Conservation (phyloP, 306 rosid genomes). For the Cucumis cinereus region DNA sequence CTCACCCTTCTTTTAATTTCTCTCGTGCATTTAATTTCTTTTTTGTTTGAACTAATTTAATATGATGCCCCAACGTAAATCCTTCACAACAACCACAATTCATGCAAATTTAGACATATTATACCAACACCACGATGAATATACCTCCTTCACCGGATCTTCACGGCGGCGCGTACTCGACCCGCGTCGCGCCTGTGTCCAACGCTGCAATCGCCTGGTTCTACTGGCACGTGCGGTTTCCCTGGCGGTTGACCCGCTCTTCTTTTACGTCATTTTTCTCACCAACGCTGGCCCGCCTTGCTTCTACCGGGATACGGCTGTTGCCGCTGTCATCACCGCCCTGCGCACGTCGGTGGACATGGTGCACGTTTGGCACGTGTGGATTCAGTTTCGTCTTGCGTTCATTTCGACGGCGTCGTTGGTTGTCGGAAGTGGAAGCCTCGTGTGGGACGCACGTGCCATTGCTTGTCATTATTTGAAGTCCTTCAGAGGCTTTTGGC, state of each 20-base stretch:
- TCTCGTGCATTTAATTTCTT: neutral
- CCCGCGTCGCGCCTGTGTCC: conserved; percentile 74
- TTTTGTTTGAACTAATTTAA: neutral
- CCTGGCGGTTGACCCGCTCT: conserved; percentile 75
- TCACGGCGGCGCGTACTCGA: conserved; percentile 42
- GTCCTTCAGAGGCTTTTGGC: conserved; percentile 74
- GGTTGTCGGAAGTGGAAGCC: conserved; percentile 91
- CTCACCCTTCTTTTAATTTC: no score
- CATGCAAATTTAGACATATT: neutral
- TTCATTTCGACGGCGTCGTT: conserved; percentile 79
- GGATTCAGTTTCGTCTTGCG: conserved; percentile 78
- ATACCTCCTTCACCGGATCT: neutral
- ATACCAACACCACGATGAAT: conserved; percentile 1
- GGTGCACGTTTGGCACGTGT: conserved; percentile 61
- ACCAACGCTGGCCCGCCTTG: conserved; percentile 76
- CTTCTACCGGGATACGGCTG: conserved; percentile 65
- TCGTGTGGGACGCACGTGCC: conserved; percentile 84
- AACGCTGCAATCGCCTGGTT: conserved; percentile 63
- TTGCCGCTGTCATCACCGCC: conserved; percentile 73
- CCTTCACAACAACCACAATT: neutral
- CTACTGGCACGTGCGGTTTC: conserved; percentile 79
- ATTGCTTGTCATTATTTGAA: conserved; percentile 54
- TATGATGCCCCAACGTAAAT: conserved; percentile 6
- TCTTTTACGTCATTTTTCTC: conserved; percentile 77
- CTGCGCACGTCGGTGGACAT: conserved; percentile 60